Percentiles rank a stretch among this genome's conserved stretches.
These are phyloP conservation scores for Pyrenochaeta sp. DNA, from an alignment of 2,329 filamentous ascomycete species.

Conservation along the genomic window DNA sequence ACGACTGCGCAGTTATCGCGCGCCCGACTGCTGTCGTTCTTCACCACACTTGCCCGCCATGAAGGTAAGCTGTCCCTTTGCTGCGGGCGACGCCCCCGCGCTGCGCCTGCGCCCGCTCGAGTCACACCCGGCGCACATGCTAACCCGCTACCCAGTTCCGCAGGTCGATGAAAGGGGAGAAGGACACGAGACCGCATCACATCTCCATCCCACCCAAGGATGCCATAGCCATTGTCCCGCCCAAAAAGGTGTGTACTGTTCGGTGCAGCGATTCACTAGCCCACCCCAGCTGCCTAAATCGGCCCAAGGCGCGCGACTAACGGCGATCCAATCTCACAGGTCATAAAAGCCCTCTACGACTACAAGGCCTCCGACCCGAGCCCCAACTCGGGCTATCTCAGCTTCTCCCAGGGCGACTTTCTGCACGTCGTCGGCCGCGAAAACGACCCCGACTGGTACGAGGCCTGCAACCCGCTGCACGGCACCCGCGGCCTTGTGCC, in stretches of 20 bases:
- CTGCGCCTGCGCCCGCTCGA: slow-evolving; percentile 14
- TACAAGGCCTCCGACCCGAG: slow-evolving; percentile 76
- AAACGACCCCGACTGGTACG: slow-evolving; percentile 96
- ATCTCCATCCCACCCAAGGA: slow-evolving; percentile 84
- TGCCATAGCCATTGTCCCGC: slow-evolving; percentile 85
- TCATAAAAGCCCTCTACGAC: slow-evolving; percentile 96
- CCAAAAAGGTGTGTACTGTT: slow-evolving; percentile 76
- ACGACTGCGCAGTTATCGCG: slow-evolving; percentile 23
- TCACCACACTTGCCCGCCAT: slow-evolving; percentile 14
- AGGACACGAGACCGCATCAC: slow-evolving; percentile 74
- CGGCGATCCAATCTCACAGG: slow-evolving; percentile 61
- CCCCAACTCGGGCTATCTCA: slow-evolving; percentile 72
- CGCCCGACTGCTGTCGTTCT: slow-evolving; percentile 15
- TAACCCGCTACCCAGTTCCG: slow-evolving; percentile 62
- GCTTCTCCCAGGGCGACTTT: slow-evolving; percentile 94
- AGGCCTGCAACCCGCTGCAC: slow-evolving; percentile 94
- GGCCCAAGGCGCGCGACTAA: slow-evolving; percentile 35
- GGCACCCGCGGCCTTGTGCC: slow-evolving; percentile 90
- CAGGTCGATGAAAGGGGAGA: slow-evolving; percentile 89
- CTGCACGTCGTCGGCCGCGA: slow-evolving; percentile 97
- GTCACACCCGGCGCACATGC: slow-evolving; percentile 31
- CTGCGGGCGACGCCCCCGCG: slow-evolving; percentile 3
- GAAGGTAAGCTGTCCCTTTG: slow-evolving; percentile 23
- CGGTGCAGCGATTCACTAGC: slow-evolving; percentile 1
- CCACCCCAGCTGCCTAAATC: slow-evolving; percentile 15